Percentiles rank a stretch among this genome's conserved stretches.
Conservation (phyloP, 2,329 filamentous ascomycete species). For the Colletotrichum lentis region DNA sequence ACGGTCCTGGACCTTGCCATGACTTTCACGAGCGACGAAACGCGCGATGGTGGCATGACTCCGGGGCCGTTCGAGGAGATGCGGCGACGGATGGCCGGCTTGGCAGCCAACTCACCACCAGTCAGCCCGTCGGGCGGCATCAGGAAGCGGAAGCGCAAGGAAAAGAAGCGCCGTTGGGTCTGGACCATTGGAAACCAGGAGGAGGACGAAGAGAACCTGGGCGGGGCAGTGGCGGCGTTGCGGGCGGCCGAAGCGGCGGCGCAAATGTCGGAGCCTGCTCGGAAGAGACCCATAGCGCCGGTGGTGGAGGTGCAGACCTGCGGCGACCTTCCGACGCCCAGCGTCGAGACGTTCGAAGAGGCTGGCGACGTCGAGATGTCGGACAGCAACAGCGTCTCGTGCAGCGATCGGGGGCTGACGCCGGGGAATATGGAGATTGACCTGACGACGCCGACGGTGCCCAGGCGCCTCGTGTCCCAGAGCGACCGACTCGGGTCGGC, state of each 20-base stretch:
- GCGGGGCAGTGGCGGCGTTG: constrained; percentile 54
- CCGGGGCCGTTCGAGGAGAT: constrained; percentile 71
- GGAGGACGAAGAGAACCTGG: constrained; percentile 53
- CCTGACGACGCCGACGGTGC: constrained; percentile 51
- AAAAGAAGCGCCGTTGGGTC: constrained; percentile 71
- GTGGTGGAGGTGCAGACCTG: constrained; percentile 22
- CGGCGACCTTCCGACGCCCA: constrained; percentile 52
- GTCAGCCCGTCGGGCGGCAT: constrained; percentile 53
- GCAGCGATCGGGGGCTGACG: constrained; percentile 44
- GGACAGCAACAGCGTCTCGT: constrained; percentile 54
- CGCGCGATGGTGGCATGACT: constrained; percentile 67
- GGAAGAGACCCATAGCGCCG: constrained; percentile 26
- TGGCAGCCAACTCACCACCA: constrained; percentile 52
- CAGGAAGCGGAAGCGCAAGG: constrained; percentile 63
- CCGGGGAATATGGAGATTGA: constrained; percentile 48
- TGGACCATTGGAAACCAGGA: constrained; percentile 70
- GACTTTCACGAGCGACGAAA: constrained; percentile 63
- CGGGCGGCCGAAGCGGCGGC: constrained; percentile 47
- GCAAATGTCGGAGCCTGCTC: constrained; percentile 15
- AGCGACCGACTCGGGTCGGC: constrained; percentile 42
- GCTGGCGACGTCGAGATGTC: constrained; percentile 59
- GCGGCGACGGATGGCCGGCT: constrained; percentile 63
- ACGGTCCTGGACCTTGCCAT: constrained; percentile 58
- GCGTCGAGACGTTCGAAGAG: constrained; percentile 50
- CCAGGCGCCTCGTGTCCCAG: constrained; percentile 28